phyloP scores from a whole-genome alignment of 345 rosid genomes.

The Eucalyptus rudis region DNA sequence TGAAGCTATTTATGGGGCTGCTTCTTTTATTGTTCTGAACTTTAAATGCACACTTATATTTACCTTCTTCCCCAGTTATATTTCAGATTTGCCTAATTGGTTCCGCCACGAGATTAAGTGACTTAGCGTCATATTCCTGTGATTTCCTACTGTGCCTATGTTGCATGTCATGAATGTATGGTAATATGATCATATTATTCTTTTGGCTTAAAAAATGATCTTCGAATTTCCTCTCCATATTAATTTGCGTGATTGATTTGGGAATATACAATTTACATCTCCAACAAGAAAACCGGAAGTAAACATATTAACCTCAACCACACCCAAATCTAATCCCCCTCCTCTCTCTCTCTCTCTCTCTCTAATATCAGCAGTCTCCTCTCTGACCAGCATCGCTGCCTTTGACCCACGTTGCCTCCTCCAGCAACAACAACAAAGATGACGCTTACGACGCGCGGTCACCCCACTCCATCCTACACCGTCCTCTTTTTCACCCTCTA shows the following conservation, averaged over 20 bases:
- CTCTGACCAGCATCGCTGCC: not conserved
- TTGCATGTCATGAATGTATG: not conserved
- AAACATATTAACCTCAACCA: not conserved
- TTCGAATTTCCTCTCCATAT: not conserved
- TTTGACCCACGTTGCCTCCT: not conserved
- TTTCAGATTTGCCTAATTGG: not conserved
- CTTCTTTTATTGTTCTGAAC: not conserved
- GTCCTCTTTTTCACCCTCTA: not conserved
- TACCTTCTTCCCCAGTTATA: not conserved
- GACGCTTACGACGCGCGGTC: not conserved
- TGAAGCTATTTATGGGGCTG: not conserved
- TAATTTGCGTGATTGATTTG: not conserved
- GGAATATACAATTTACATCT: not conserved
- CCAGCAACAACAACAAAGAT: not conserved
- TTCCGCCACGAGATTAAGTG: not conserved
- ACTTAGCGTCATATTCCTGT: not conserved
- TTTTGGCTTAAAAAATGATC: not conserved
- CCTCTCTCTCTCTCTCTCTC: not conserved
- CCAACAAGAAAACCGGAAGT: not conserved
- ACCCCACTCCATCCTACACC: not conserved
- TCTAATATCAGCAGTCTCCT: not conserved
- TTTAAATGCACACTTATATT: not conserved
- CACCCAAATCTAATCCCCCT: not conserved
- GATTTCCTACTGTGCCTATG: not conserved
- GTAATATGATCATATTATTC: not conserved